A percentile compares a stretch with the other conserved stretches of the same genome.
Evolutionary conservation across 352 stramenopile genomes (phyloP).

Genomic region (Phytopythium delawarense): DNA sequence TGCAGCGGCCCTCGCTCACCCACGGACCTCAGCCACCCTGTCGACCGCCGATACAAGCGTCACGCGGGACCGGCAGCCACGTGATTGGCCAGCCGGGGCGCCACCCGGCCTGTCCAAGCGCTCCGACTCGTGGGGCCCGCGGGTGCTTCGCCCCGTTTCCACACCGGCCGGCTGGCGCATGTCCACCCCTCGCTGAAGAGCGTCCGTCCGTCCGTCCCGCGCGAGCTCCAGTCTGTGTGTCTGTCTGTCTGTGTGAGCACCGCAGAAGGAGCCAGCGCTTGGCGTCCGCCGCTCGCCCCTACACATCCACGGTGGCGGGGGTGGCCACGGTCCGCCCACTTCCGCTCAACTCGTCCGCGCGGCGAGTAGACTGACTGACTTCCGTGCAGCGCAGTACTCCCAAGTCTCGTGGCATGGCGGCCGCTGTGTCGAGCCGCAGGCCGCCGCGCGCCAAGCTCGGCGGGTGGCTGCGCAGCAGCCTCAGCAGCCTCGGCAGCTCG

Average conservation of each 20-base stretch:
- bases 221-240: too few species aligned
- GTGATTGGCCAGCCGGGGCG: neutral
- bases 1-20: neutral
- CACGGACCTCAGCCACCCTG: neutral
- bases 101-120: neutral
- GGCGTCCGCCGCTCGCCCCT: neutral
- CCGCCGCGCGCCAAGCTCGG: conserved; percentile 12
- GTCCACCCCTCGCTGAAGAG: neutral
- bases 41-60: neutral
- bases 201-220: neutral
- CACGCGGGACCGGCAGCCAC: neutral
- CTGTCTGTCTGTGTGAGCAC: neutral
- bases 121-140: neutral
- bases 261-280: neutral
- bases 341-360: neutral
- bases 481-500: conserved; percentile 16
- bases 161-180: neutral
- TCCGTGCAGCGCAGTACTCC: neutral
- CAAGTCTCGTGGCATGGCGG: neutral
- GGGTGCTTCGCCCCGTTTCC: neutral
- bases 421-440: neutral
- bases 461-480: conserved; percentile 17
- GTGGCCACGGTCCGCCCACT: neutral
- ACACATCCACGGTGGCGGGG: neutral
- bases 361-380: conserved; percentile 1